phyloP scores from a whole-genome alignment of 805 yeast species.

The Metschnikowia bowlesiae region DNA sequence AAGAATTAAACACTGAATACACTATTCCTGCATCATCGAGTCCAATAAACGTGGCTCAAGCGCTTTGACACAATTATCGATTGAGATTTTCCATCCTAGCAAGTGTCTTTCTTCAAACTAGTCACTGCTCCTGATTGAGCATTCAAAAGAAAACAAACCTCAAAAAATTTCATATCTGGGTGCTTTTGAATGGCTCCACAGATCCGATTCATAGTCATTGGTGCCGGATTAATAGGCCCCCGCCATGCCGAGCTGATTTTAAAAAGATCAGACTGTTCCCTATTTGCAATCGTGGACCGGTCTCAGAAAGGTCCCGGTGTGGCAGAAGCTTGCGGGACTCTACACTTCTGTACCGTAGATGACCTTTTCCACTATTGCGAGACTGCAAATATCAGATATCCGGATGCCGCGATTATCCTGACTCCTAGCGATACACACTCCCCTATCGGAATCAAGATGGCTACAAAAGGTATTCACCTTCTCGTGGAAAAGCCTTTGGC shows the following conservation, averaged over 20 bases:
- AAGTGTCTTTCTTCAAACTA: neutral
- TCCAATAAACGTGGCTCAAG: neutral
- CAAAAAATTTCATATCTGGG: neutral
- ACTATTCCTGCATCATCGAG: neutral
- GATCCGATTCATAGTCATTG: slow-evolving; percentile 17
- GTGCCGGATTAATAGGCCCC: slow-evolving; percentile 28
- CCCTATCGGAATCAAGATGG: slow-evolving; percentile 29
- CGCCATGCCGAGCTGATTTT: slow-evolving; percentile 24
- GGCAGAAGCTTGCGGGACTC: slow-evolving; percentile 16
- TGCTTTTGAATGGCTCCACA: slow-evolving; percentile 2
- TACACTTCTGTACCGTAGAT: slow-evolving; percentile 18
- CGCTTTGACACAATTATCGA: neutral
- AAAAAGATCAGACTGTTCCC: slow-evolving; percentile 17
- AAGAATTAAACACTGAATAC: neutral
- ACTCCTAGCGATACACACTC: slow-evolving; percentile 43
- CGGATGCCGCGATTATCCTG: slow-evolving; percentile 39
- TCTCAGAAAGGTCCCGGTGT: slow-evolving; percentile 18
- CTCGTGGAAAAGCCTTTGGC: slow-evolving; percentile 41
- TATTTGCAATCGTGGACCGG: slow-evolving; percentile 27
- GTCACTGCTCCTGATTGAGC: neutral
- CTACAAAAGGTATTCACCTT: slow-evolving; percentile 32
- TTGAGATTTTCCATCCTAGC: neutral
- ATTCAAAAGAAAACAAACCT: neutral
- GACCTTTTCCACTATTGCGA: slow-evolving; percentile 20
- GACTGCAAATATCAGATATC: slow-evolving; percentile 18